Percentiles rank a stretch among this genome's conserved stretches.
These are phyloP conservation scores for Nigrospora osmanthi DNA, from an alignment of 2,329 filamentous ascomycete species.

Conservation along the genomic window DNA sequence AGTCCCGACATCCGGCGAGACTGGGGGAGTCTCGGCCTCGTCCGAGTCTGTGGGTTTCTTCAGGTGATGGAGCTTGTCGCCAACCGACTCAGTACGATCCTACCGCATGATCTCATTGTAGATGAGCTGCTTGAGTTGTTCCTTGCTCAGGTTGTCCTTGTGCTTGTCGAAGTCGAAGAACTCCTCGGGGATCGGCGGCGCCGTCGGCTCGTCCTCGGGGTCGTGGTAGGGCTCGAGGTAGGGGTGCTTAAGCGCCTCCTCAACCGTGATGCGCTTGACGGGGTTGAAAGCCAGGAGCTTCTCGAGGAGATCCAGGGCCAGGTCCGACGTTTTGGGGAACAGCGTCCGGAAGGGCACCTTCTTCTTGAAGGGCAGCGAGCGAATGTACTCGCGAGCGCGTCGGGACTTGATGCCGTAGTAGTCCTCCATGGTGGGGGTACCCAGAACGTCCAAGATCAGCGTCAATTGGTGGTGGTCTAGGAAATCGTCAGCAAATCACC, in stretches of 20 bases:
- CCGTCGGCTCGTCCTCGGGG: conserved; percentile 95
- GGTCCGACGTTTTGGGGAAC: conserved; percentile 98
- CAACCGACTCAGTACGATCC: conserved; percentile 2
- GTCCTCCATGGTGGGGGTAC: conserved; percentile 98
- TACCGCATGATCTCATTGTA: conserved; percentile 89
- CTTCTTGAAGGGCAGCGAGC: conserved; percentile 97
- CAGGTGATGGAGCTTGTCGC: not conserved
- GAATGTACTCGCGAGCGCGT: conserved; percentile 94
- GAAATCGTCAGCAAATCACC: not conserved
- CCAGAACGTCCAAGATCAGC: conserved; percentile 91
- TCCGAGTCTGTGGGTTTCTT: not conserved
- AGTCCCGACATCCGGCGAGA: not conserved
- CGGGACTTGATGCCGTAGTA: conserved; percentile 99
- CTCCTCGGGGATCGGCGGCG: conserved; percentile 92
- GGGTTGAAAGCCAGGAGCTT: conserved; percentile 97
- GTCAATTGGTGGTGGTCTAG: conserved; percentile 96
- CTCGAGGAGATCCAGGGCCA: conserved; percentile 89
- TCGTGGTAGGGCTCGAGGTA: conserved; percentile 99
- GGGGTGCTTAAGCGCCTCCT: conserved; percentile 93
- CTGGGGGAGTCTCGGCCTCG: not conserved
- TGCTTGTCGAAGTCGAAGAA: conserved; percentile 99
- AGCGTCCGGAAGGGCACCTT: conserved; percentile 96
- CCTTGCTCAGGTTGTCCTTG: conserved; percentile 97
- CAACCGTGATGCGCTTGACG: conserved; percentile 95
- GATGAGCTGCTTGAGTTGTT: conserved; percentile 94